These are phyloP conservation scores for Apiotrichum brassicae DNA, from an alignment of 1,284 basidiomycete species.

Conservation along the genomic window DNA sequence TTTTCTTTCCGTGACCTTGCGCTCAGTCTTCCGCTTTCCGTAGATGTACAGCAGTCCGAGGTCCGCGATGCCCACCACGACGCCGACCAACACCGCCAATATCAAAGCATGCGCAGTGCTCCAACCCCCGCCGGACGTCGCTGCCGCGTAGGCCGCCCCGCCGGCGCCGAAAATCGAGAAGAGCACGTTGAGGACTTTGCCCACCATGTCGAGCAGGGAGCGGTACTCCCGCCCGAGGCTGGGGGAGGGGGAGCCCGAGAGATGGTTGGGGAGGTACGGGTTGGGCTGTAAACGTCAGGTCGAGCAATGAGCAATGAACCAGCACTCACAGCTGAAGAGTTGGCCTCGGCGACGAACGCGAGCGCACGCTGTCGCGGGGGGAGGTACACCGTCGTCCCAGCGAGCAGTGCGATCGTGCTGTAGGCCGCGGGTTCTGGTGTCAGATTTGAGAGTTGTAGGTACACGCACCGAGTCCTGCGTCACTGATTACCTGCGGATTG, in stretches of 20 bases:
- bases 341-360: slow-evolving; percentile 1
- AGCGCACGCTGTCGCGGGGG: slow-evolving; percentile 24
- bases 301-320: background rate
- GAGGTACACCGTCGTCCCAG: slow-evolving; percentile 37
- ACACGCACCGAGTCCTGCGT: slow-evolving; percentile 15
- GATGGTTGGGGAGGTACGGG: slow-evolving; percentile 35
- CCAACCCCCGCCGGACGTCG: slow-evolving; percentile 32
- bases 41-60: slow-evolving; percentile 31
- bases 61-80: slow-evolving; percentile 35
- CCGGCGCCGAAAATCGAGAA: slow-evolving; percentile 39
- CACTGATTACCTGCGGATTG: slow-evolving; percentile 1
- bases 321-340: background rate
- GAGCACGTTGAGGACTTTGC: slow-evolving; percentile 37
- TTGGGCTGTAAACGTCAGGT: slow-evolving; percentile 21
- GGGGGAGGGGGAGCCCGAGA: slow-evolving; percentile 22
- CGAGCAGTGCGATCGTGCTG: slow-evolving; percentile 29
- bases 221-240: slow-evolving; percentile 33
- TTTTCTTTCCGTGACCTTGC: background rate
- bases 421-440: slow-evolving; percentile 28
- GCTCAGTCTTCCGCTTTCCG: slow-evolving; percentile 1
- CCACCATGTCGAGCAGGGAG: slow-evolving; percentile 22
- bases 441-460: too few relatives aligned
- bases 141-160: slow-evolving; percentile 34
- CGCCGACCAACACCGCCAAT: slow-evolving; percentile 29
- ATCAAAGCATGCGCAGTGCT: slow-evolving; percentile 23